Percentiles rank a stretch among this genome's conserved stretches.
Evolutionary conservation across 2,329 filamentous ascomycete species (phyloP).

Genomic region (Cytospora piceicola): DNA sequence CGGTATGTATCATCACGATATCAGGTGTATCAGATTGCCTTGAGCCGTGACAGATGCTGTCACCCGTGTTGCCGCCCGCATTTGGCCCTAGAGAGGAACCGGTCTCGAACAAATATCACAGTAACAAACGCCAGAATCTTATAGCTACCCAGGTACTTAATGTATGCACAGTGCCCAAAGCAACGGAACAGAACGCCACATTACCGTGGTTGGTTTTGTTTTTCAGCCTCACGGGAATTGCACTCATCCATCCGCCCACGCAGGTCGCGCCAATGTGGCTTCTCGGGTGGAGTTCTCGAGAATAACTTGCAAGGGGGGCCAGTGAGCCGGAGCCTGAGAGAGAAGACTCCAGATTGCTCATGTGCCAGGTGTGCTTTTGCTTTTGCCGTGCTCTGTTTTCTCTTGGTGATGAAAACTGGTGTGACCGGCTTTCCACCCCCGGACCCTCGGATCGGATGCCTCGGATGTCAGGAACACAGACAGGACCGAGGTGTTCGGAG

Average conservation of each 20-base stretch:
- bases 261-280: not conserved
- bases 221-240: too few species aligned
- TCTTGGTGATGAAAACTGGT: conserved; percentile 14
- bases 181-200: too few species aligned
- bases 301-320: too few species aligned
- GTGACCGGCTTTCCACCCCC: conserved; percentile 17
- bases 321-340: too few species aligned
- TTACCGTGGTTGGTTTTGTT: too few species aligned
- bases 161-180: too few species aligned
- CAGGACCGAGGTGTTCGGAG: not conserved
- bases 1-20: not conserved
- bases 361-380: too few species aligned
- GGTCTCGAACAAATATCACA: not conserved
- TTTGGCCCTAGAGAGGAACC: not conserved
- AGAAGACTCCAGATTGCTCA: not conserved
- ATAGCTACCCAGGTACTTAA: too few species aligned
- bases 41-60: conserved; percentile 1
- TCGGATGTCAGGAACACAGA: not conserved
- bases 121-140: not conserved
- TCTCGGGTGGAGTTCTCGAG: not conserved
- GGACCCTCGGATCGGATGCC: conserved; percentile 19
- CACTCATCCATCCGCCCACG: too few species aligned
- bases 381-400: not conserved
- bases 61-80: not conserved
- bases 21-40: too few species aligned